Percentiles rank a stretch among this genome's conserved stretches.
phyloP scores from a whole-genome alignment of 177 flowering plant genomes.

The Vitis hybrid region DNA sequence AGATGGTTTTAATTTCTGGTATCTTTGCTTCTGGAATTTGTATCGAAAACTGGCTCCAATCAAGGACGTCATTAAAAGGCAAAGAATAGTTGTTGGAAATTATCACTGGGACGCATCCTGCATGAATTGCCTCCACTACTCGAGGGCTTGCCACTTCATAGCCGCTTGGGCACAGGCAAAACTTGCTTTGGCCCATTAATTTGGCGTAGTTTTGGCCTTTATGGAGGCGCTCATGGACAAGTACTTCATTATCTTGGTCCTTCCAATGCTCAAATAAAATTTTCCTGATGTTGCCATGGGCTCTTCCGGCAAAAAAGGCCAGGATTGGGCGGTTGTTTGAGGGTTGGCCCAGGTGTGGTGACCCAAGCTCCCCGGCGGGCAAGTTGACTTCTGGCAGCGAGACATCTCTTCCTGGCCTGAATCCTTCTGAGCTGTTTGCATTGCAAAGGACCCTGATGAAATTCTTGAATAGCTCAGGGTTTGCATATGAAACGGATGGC shows the following conservation, averaged over 20 bases:
- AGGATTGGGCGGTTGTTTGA: conserved; percentile 13
- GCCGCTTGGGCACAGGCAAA: conserved; percentile 29
- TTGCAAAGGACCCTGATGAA: too few relatives aligned
- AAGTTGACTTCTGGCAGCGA: too few relatives aligned
- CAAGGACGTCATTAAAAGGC: conserved; percentile 25
- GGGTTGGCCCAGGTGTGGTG: background rate
- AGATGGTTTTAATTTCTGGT: conserved; percentile 15
- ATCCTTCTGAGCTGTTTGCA: too few relatives aligned
- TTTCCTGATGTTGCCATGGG: conserved; percentile 21
- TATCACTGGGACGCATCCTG: conserved; percentile 29
- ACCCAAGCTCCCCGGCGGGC: background rate
- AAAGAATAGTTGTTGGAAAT: conserved; percentile 15
- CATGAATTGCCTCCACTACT: conserved; percentile 18
- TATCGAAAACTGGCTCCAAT: conserved; percentile 26
- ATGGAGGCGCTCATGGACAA: conserved; percentile 10
- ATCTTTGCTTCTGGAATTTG: conserved; percentile 13
- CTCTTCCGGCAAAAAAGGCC: conserved; percentile 30
- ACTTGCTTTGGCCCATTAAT: conserved; percentile 11
- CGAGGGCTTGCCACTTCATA: conserved; percentile 27
- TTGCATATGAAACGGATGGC: too few relatives aligned
- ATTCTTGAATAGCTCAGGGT: too few relatives aligned
- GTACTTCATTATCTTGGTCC: conserved; percentile 12
- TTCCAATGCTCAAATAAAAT: conserved; percentile 17
- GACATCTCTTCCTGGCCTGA: too few relatives aligned
- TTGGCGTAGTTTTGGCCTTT: conserved; percentile 10